Evolutionary conservation across 441 rosid genomes (phyloP), one percentile per base, ranked within the genome.

Genomic region (Daphne laureola): DNA sequence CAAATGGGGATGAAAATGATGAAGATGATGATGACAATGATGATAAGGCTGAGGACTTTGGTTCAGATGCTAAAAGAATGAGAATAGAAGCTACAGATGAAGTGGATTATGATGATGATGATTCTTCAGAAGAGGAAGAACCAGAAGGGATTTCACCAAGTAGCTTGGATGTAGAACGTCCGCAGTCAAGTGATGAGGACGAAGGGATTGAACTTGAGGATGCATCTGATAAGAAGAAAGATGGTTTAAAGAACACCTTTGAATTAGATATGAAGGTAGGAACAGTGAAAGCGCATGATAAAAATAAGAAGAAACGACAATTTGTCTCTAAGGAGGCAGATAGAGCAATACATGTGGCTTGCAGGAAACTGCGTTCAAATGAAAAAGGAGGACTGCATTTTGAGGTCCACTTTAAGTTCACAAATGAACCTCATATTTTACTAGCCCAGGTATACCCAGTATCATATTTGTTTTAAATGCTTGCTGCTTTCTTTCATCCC

Each of bases 31-130:
- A 77, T 43, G 84, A 67, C 51, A 78, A 68, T 55, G 82, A 68
- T 58, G 77, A 75, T 62, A 83, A 68, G 48, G 84, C 62, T 17
- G 97, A 90, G 59, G 99, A 90, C 81, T 88, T 94, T 54, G 98
- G 88, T 67, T 65, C 77, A 70, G 96, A 94, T 78, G 96, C 80
- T 31, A 70, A 79, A 67, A 94, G 81, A 65, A 73, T 48, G 46
- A 90, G 74, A 69, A 64, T 52, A 49, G 88, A 75, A 71, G 77
- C 65, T 15, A 71, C 55, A 17, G 96, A 94, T 73, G 99, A 80
- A 70, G 66, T 75, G 82, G 95, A 93, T 55, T 90, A 93, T 59
- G 99, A 87, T 44, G 95, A 86, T 52, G 73, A 58, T 55, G 38
- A 31, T 31, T 31, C 38, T 31, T 68, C 71, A 44, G 89, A 76